phyloP scores from a whole-genome alignment of 1,284 basidiomycete genomes.

The Cronartium quercuum region DNA sequence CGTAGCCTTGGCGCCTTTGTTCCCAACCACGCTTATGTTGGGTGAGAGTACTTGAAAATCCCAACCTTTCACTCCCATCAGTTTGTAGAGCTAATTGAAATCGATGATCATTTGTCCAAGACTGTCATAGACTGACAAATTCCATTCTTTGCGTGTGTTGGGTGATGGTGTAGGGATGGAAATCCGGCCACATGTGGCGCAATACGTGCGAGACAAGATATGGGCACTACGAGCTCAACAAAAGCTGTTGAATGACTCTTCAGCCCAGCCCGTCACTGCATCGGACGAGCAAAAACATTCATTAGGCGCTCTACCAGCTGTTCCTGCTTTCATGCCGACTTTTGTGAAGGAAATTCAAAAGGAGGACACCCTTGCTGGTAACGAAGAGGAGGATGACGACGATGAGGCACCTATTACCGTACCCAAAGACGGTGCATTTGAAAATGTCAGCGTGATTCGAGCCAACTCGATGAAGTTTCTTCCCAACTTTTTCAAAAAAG shows the following conservation, averaged over 20 bases:
- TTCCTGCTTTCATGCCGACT: constrained; percentile 19
- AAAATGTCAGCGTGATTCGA: constrained; percentile 89
- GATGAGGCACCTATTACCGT: constrained; percentile 32
- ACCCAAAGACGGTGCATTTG: constrained; percentile 56
- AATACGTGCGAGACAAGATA: constrained; percentile 94
- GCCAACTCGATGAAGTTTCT: constrained; percentile 99
- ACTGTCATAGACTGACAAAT: not conserved
- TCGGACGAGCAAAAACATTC: constrained; percentile 5
- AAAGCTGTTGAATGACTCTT: constrained; percentile 17
- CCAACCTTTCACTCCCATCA: not conserved
- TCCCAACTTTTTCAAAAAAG: constrained; percentile 89
- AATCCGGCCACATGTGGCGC: constrained; percentile 90
- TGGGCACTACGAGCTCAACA: constrained; percentile 66
- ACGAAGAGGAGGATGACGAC: constrained; percentile 24
- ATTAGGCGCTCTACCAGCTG: constrained; percentile 7
- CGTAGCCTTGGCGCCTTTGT: constrained; percentile 80
- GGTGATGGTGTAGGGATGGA: constrained; percentile 67
- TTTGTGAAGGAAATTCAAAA: constrained; percentile 37
- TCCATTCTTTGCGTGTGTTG: not conserved
- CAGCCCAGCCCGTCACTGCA: not conserved
- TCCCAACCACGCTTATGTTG: constrained; percentile 86
- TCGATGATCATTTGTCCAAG: too few species aligned
- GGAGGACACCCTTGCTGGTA: constrained; percentile 5
- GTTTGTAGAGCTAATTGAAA: too few species aligned
- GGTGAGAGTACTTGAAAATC: constrained; percentile 56